Evolutionary conservation across 2,329 filamentous ascomycete genomes (phyloP).

Genomic region (Coniella vitis): DNA sequence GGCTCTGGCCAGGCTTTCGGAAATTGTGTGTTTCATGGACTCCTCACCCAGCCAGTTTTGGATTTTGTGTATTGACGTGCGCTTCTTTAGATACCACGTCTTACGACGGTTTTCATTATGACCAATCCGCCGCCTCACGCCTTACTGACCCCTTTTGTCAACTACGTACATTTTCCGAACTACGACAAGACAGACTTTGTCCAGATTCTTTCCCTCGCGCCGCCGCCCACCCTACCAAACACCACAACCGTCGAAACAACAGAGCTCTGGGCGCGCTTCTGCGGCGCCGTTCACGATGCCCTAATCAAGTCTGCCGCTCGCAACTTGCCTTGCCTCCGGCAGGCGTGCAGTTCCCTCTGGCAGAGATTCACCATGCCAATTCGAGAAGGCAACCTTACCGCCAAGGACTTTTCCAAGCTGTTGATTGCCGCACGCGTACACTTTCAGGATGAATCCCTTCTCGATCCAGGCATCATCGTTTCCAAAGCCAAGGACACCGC

Average conservation of each 20-base stretch:
- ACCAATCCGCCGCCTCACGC: slow-evolving; percentile 63
- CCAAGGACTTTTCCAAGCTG: slow-evolving; percentile 78
- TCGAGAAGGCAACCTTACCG: slow-evolving; percentile 61
- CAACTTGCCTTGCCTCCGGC: slow-evolving; percentile 66
- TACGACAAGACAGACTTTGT: slow-evolving; percentile 79
- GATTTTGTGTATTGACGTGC: slow-evolving; percentile 9
- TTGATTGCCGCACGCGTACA: slow-evolving; percentile 63
- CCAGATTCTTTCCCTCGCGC: slow-evolving; percentile 60
- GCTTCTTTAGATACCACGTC: slow-evolving; percentile 59
- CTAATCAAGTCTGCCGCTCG: slow-evolving; percentile 73
- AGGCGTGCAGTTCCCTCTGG: slow-evolving; percentile 72
- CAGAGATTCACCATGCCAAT: slow-evolving; percentile 76
- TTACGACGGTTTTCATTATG: slow-evolving; percentile 72
- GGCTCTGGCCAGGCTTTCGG: slow-evolving; percentile 72
- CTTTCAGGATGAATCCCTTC: slow-evolving; percentile 65
- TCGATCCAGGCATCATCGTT: slow-evolving; percentile 56
- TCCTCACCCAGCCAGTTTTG: not conserved
- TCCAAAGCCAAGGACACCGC: slow-evolving; percentile 19
- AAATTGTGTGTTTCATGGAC: slow-evolving; percentile 53
- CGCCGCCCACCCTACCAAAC: slow-evolving; percentile 39
- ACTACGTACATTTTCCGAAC: slow-evolving; percentile 75
- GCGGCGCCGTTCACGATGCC: slow-evolving; percentile 79
- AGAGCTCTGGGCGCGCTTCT: slow-evolving; percentile 75
- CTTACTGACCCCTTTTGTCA: slow-evolving; percentile 62
- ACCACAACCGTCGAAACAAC: slow-evolving; percentile 47